These are phyloP conservation scores for Aureobasidium melanogenum DNA, from an alignment of 2,329 filamentous ascomycete genomes.

Conservation along the genomic window DNA sequence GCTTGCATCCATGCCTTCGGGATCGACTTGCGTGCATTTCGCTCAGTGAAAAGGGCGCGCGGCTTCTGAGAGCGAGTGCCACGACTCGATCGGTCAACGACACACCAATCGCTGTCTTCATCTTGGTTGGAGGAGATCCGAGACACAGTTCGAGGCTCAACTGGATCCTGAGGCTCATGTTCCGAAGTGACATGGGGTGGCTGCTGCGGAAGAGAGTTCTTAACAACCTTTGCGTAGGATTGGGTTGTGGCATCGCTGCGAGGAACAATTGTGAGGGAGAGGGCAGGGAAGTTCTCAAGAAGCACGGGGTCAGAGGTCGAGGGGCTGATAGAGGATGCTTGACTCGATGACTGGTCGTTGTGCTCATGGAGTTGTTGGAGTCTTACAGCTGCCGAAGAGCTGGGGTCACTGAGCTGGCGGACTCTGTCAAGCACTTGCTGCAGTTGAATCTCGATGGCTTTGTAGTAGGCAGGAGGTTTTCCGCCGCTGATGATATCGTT, in stretches of 20 bases:
- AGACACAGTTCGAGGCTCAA: not conserved
- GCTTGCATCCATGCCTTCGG: constrained; percentile 20
- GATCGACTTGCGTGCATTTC: constrained; percentile 19
- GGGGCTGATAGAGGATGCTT: not conserved
- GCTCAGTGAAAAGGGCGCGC: constrained; percentile 13
- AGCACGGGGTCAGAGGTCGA: not conserved
- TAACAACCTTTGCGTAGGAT: not conserved
- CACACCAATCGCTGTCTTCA: not conserved
- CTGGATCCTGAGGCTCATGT: not conserved
- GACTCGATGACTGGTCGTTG: not conserved
- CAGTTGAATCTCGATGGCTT: not conserved
- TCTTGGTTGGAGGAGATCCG: not conserved
- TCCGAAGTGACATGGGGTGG: not conserved
- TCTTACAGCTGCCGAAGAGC: constrained; percentile 11
- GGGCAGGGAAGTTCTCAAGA: not conserved
- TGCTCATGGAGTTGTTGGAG: constrained; percentile 16
- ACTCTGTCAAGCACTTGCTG: not conserved
- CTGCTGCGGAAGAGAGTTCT: not conserved
- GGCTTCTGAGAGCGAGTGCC: not conserved
- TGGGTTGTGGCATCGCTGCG: not conserved
- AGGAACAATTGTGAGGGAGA: not conserved
- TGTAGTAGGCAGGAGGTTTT: not conserved
- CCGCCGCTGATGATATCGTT: not conserved
- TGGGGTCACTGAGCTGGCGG: not conserved
- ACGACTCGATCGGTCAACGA: not conserved